Percentiles rank a stretch among this genome's conserved stretches.
Evolutionary conservation across 441 rosid genomes (phyloP).

Genomic region (Syzygium malaccense): DNA sequence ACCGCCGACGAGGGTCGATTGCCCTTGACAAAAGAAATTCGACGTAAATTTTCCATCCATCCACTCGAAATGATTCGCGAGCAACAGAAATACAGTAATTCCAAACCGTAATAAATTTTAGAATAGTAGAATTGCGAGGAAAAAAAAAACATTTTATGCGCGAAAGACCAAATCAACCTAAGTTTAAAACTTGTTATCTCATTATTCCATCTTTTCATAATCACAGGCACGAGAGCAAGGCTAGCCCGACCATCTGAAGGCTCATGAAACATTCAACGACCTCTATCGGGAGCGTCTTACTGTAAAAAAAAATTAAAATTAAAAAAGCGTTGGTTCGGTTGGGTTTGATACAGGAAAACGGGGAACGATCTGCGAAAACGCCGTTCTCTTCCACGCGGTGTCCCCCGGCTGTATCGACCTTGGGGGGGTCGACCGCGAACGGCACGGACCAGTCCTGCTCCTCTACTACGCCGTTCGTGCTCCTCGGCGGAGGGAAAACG

Average conservation of each 20-base stretch:
- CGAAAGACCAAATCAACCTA: background rate
- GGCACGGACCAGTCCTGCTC: background rate
- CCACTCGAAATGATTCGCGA: background rate
- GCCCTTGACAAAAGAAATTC: too few species aligned
- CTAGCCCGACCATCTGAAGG: rapidly evolving
- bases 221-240: background rate
- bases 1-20: too few species aligned
- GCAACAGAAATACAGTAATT: background rate
- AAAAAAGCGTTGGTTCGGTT: background rate
- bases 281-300: background rate
- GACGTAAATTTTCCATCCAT: too few species aligned
- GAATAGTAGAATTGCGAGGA: background rate
- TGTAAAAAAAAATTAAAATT: too few species aligned
- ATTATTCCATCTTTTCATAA: background rate
- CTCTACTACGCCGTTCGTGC: background rate
- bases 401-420: background rate
- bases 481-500: background rate
- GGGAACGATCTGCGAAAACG: background rate
- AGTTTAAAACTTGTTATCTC: background rate
- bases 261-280: background rate
- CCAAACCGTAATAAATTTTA: background rate
- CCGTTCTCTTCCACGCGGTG: background rate
- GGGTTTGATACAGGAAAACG: background rate
- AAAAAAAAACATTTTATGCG: background rate
- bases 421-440: background rate